These are phyloP conservation scores for Ascobolus immersus DNA, from an alignment of 495 filamentous ascomycete species.

Conservation along the genomic window DNA sequence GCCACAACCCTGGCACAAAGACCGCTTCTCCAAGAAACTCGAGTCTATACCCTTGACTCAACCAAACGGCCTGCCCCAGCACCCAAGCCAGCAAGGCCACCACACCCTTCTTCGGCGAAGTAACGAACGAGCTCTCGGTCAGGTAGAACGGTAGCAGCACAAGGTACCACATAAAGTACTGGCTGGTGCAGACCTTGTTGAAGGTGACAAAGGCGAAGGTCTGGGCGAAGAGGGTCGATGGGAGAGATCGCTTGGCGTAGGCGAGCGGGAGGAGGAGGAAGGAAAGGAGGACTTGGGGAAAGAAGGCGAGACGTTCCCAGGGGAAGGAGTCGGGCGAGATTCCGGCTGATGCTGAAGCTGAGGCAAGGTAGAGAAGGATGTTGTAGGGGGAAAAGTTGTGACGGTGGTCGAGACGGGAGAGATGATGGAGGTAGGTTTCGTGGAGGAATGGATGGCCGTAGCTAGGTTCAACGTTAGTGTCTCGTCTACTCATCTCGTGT, in stretches of 20 bases:
- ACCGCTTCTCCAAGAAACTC: constrained; percentile 73
- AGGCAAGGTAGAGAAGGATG: constrained; percentile 62
- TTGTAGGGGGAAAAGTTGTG: constrained; percentile 98
- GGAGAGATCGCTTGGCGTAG: constrained; percentile 58
- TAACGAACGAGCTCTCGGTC: constrained; percentile 45
- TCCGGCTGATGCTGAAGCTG: constrained; percentile 24
- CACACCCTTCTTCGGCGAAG: constrained; percentile 31
- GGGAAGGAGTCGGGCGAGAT: constrained; percentile 18
- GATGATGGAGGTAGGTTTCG: constrained; percentile 78
- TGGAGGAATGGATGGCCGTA: constrained; percentile 54
- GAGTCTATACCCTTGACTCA: constrained; percentile 65
- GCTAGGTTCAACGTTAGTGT: constrained; percentile 15
- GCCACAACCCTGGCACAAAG: constrained; percentile 63
- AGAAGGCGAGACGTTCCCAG: constrained; percentile 60
- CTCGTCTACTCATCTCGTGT: background rate
- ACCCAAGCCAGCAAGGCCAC: constrained; percentile 45
- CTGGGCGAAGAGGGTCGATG: constrained; percentile 86
- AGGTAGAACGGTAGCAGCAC: constrained; percentile 81
- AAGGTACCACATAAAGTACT: constrained; percentile 97
- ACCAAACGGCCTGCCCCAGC: constrained; percentile 46
- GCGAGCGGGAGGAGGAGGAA: constrained; percentile 50
- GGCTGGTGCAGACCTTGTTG: constrained; percentile 95
- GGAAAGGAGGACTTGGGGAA: constrained; percentile 62
- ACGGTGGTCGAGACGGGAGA: constrained; percentile 81
- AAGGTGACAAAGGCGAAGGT: constrained; percentile 93